Evolutionary conservation across 169 alveolate genomes (phyloP), one percentile per base, ranked within the genome.

Genomic region (Cryptosporidium andersoni): DNA sequence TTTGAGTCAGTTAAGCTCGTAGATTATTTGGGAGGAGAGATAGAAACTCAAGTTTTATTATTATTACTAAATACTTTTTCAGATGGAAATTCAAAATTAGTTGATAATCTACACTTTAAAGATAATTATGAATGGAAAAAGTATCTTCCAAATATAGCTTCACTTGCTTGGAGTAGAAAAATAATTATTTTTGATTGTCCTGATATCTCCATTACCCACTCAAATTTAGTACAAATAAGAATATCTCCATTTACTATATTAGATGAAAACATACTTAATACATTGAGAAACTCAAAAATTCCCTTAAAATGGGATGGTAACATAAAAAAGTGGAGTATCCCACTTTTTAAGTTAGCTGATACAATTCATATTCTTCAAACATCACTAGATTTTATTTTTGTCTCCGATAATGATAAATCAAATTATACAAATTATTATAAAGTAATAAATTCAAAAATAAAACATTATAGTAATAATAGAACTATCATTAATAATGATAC

Each of bases 21-120:
- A 3, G 85, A 74, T 2, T 74, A 58, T 42, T 49, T 74, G 14
- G 85, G 85, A 42, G 85, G 85, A 40, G 34, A 39, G 16, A 74
- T 74, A 5, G 67, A 74, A 42, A 53, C 14, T 4, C n/a, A 14
- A 2, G 85, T 74, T 8, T 42, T 74, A 25, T 16, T 37, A n/a
- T 49, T 74, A 9, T 48, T 74, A 60, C 37, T 74, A 16, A 74
- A 74, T 25, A 25, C 25, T 25, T 25, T 25, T 25, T 25, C 25
- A 25, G 25, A 25, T 45, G 68, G 85, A 39, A 56, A 60, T 42
- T 49, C 8, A 9, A 9, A 49, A 8, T 9, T 49, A 9, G 55
- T 49, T 49, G 4, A 60, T 5, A 39, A 6, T 16, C 11, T 16
- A 36, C 40, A 60, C 1, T 16, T 16, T 5, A 60, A 1, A 7